Percentiles rank a stretch among this genome's conserved stretches.
phyloP scores from a whole-genome alignment of 345 rosid genomes.

The Hevea brasiliensis region DNA sequence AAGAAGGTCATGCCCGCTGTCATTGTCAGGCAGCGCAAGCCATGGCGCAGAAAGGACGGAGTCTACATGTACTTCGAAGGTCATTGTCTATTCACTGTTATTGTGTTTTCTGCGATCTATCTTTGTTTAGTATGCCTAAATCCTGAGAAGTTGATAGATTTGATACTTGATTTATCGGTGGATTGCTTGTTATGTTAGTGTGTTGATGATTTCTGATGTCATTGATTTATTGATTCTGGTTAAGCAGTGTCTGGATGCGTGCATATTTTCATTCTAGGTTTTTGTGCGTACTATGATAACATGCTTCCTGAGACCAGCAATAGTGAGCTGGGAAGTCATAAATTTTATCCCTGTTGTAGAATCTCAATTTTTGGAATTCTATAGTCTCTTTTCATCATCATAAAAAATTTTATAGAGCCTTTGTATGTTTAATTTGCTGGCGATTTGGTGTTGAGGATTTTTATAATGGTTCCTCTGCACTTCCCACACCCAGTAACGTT shows the following conservation, averaged over 20 bases:
- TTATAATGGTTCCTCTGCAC: slow-evolving; percentile 24
- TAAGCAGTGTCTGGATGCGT: slow-evolving; percentile 18
- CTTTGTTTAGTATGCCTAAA: background rate
- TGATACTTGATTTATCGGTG: no score
- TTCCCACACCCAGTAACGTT: slow-evolving; percentile 42
- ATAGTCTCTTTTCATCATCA: background rate
- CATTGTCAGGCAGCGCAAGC: slow-evolving; percentile 39
- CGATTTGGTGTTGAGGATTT: slow-evolving; percentile 37
- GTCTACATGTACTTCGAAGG: slow-evolving; percentile 99
- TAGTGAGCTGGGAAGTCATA: slow-evolving; percentile 15
- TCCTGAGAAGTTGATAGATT: no score
- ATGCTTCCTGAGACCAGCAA: slow-evolving; percentile 32
- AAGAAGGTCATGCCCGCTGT: slow-evolving; percentile 41
- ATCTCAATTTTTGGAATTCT: slow-evolving; percentile 30
- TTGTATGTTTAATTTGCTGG: slow-evolving; percentile 19
- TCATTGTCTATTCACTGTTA: slow-evolving; percentile 1
- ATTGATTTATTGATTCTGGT: background rate
- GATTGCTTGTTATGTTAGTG: no score
- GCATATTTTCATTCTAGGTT: background rate
- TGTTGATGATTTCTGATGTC: no score
- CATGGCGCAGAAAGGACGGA: slow-evolving; percentile 61
- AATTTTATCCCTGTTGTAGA: slow-evolving; percentile 4
- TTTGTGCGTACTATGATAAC: slow-evolving; percentile 12
- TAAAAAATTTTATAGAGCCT: no score
- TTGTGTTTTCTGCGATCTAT: background rate